Evolutionary conservation across 805 yeast species (phyloP).

Genomic region (Wickerhamiella azyma): DNA sequence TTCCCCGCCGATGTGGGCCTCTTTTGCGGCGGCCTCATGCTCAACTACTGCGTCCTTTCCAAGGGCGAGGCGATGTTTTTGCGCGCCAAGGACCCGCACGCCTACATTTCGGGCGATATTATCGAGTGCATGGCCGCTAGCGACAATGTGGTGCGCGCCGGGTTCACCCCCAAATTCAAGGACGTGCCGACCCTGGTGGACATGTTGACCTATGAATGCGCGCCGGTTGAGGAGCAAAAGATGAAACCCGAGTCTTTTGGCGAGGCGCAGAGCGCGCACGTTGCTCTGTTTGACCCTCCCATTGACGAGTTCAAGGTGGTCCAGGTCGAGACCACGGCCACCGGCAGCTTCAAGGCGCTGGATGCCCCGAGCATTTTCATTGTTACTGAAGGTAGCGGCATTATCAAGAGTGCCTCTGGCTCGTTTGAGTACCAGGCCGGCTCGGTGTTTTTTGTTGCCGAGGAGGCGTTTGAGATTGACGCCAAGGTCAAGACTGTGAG

Average conservation of each 20-base stretch:
- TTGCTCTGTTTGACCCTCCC: slow-evolving; percentile 74
- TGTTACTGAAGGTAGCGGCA: slow-evolving; percentile 70
- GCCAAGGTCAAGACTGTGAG: slow-evolving; percentile 41
- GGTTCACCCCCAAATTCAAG: slow-evolving; percentile 98
- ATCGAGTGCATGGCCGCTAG: slow-evolving; percentile 99
- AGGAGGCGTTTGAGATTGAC: slow-evolving; percentile 48
- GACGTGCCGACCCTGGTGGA: slow-evolving; percentile 82
- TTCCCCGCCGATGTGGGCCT: slow-evolving; percentile 90
- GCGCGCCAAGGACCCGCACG: slow-evolving; percentile 96
- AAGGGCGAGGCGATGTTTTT: slow-evolving; percentile 95
- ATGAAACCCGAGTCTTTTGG: slow-evolving; percentile 52
- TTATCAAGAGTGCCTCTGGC: slow-evolving; percentile 30
- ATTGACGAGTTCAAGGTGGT: slow-evolving; percentile 93
- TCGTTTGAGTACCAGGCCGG: slow-evolving; percentile 50
- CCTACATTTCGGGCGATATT: slow-evolving; percentile 92
- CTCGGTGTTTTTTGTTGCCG: slow-evolving; percentile 65
- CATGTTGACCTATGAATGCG: slow-evolving; percentile 82
- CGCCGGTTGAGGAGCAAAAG: slow-evolving; percentile 84
- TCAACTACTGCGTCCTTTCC: slow-evolving; percentile 70
- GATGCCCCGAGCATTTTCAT: slow-evolving; percentile 83
- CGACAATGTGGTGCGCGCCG: slow-evolving; percentile 96
- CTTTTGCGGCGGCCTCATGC: slow-evolving; percentile 86
- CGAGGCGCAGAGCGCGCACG: slow-evolving; percentile 26
- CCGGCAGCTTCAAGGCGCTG: slow-evolving; percentile 42
- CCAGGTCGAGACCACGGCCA: slow-evolving; percentile 46